Base-by-base conservation (phyloP, 2,329 filamentous ascomycete genomes). In the Paraphaeosphaeria sporulosa region DNA sequence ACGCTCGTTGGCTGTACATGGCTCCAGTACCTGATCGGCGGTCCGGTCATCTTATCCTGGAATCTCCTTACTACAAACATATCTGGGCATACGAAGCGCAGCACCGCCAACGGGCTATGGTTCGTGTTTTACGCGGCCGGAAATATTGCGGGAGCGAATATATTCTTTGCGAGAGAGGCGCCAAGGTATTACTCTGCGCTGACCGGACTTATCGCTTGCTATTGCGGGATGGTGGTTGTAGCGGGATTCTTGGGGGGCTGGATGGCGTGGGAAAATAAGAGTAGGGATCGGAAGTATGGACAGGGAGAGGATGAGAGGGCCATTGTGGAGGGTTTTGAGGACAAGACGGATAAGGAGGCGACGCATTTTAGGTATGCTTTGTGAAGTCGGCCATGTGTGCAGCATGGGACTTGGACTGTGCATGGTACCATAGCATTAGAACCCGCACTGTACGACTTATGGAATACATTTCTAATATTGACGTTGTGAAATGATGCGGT, bases 1-100 rank as follows among this genome's bases (percentile, higher is more conserved):
- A 80, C 79, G 1, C 77, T 86, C 1, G 82, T 84, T 0, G 83
- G 74, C n/a, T 85, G 83, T 65, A 83, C 82, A 8, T 85, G 84
- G 84, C 70, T 86, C 13, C 82, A 84, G 60, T 82, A 82, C 44
- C 73, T 84, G 2, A 60, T 85, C 42, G 83, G 83, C 4, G 81
- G 82, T 0, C 81, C 83, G 0, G 79, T 86, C 2, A 81, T 85
- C 42, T 63, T 85, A 0, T 83, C 76, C 40, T 86, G 83, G 84
- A 85, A 83, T 25, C 63, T 85, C 0, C 78, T 84, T 19, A 76
- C 75, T 0, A 76, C 73, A 1, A 77, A 78, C 32, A 73, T 77
- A 13, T 81, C 82, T 0, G 83, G 83, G 0, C 83, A 86, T 64
- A 85, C 83, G 1, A 85, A 85, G 72, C 79, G 84, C 36, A 80